A percentile compares a stretch with the other conserved stretches of the same genome.
phyloP scores from a whole-genome alignment of 192 early-diverging fungal genomes.

The Borealophlyctis nickersoniae region DNA sequence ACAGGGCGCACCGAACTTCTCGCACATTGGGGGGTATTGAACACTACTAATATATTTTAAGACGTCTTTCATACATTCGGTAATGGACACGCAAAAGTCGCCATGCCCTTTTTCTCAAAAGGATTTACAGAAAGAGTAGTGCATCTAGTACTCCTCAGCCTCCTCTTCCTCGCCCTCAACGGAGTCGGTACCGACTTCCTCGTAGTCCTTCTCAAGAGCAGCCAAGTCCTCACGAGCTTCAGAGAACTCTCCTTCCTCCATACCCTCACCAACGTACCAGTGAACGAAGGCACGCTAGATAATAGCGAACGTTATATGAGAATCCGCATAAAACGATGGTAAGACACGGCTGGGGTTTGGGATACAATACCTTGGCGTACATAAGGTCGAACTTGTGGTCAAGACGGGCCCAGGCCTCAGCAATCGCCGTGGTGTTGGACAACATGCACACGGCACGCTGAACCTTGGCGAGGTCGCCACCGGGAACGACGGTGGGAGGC shows the following conservation, averaged over 20 bases:
- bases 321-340: not conserved
- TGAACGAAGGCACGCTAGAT: conserved; percentile 93
- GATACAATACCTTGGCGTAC: conserved; percentile 77
- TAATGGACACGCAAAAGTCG: too few relatives aligned
- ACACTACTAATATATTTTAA: too few relatives aligned
- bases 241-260: conserved; percentile 99
- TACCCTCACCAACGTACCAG: conserved; percentile 99
- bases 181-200: conserved; percentile 98
- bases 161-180: conserved; percentile 80
- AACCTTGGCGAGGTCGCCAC: conserved; percentile 94
- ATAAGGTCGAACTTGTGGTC: conserved; percentile 99
- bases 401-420: conserved; percentile 97
- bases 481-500: conserved; percentile 85
- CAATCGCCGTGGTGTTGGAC: conserved; percentile 99
- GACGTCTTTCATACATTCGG: too few relatives aligned
- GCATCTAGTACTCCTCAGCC: conserved; percentile 49
- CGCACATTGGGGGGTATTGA: too few relatives aligned
- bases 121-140: not conserved
- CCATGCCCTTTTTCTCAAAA: not conserved
- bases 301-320: not conserved
- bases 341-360: not conserved
- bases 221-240: conserved; percentile 99
- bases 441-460: conserved; percentile 97
- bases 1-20: too few relatives aligned
- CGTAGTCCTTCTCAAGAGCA: conserved; percentile 99